A percentile compares a stretch with the other conserved stretches of the same genome.
These are phyloP conservation scores for Rhodotorula sp. DNA, from an alignment of 1,284 basidiomycete genomes.

Conservation along the genomic window DNA sequence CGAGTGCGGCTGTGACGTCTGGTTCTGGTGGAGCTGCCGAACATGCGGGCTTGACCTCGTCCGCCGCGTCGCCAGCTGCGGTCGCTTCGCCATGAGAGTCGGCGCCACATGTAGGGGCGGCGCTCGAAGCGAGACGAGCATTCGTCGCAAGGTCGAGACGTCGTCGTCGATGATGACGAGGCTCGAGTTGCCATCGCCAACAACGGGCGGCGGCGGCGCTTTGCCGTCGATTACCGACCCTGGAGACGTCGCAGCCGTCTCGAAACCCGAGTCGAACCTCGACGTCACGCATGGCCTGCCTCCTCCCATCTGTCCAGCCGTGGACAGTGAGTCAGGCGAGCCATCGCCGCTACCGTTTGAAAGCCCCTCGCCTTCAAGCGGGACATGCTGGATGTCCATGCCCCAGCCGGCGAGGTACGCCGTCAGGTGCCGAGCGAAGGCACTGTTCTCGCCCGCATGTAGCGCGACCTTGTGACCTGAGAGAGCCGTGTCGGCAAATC, in stretches of 20 bases:
- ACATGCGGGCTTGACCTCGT: constrained; percentile 73
- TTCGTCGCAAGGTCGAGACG: constrained; percentile 67
- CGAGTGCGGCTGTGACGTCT: constrained; percentile 22
- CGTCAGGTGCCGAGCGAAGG: constrained; percentile 84
- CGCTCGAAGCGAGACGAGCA: constrained; percentile 53
- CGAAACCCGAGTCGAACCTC: constrained; percentile 43
- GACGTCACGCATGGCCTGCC: not conserved
- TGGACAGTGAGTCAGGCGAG: not conserved
- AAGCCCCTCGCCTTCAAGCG: constrained; percentile 51
- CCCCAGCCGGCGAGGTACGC: constrained; percentile 92
- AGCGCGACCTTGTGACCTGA: constrained; percentile 76
- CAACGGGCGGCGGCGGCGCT: not conserved
- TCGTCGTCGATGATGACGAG: constrained; percentile 91
- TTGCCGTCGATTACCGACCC: not conserved
- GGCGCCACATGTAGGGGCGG: constrained; percentile 34
- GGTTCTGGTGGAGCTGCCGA: constrained; percentile 54
- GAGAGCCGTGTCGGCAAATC: constrained; percentile 71
- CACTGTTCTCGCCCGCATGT: constrained; percentile 74
- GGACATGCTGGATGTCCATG: constrained; percentile 80
- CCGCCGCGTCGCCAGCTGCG: constrained; percentile 64
- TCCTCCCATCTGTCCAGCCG: not conserved
- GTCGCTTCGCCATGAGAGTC: constrained; percentile 60
- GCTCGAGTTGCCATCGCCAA: constrained; percentile 25
- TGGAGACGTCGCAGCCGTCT: constrained; percentile 18
- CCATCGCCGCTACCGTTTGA: constrained; percentile 8